Base-by-base conservation (phyloP, 495 filamentous ascomycete genomes). In the Penicillium diatomitis region DNA sequence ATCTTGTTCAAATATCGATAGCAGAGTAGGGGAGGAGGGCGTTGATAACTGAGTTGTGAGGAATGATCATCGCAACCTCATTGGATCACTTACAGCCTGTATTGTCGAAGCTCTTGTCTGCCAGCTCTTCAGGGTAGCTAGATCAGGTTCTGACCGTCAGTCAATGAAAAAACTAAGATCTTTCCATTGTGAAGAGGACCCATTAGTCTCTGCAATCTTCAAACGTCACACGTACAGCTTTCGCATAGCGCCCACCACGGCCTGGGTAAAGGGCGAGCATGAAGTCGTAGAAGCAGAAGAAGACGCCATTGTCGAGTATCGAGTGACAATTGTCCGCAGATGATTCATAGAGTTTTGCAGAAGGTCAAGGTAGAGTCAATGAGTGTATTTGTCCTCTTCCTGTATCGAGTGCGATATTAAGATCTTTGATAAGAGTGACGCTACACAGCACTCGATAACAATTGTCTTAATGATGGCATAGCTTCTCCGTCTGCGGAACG, bases 41-140 rank as follows among this genome's bases (percentile, higher is more conserved):
- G 20, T 20, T 20, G 20, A 20, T 20, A 20, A 20, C 20, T 20
- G 20, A 20, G 20, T 20, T 20, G 20, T 20, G 20, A 20, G 20
- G 20, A 20, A 20, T 20, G 20, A 20, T 20, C 20, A 20, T 20
- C 20, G 20, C 20, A 20, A 20, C 20, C 20, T 20, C 20, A 20
- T 20, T 20, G 20, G 20, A 20, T 20, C 20, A 56, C 84, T 61
- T 68, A 89, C 87, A 65, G 51, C 88, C 88, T 37, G 88, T 96
- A 54, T 98, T 98, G 62, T 98, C 92, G 72, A 86, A 98, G 66
- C 84, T 83, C 57, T 84, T 84, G 57, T 96, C 90, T 8, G 92
- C 91, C 41, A 97, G 74, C 37, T 80, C 80, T 67, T 90, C 85
- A 0, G 92, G 92, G 64, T 95, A 98, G 36, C 89, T 95, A 58